These are phyloP conservation scores for Morella rubra DNA, from an alignment of 306 rosid genomes.

Conservation along the genomic window DNA sequence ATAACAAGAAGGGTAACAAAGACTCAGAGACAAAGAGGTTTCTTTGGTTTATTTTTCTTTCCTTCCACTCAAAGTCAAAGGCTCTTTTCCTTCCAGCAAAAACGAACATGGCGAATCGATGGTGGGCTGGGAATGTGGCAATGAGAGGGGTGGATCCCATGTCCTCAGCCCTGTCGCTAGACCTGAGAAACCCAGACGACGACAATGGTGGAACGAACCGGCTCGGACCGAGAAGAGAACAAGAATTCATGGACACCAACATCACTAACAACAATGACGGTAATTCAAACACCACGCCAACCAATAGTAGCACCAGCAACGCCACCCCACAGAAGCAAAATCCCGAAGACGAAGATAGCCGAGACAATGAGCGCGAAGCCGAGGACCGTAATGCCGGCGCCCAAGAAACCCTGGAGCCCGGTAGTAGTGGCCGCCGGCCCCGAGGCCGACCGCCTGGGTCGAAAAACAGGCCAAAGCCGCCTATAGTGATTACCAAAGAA, in stretches of 20 bases:
- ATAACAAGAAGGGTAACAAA: neutral
- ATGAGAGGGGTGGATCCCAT: conserved; percentile 51
- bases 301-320: conserved; percentile 41
- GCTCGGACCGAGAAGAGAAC: conserved; percentile 35
- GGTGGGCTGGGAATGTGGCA: conserved; percentile 81
- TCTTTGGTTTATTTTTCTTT: neutral
- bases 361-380: conserved; percentile 23
- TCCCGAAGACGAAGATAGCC: conserved; percentile 45
- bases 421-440: conserved; percentile 53
- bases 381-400: conserved; percentile 37
- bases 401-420: conserved; percentile 47
- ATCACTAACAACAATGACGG: conserved; percentile 16
- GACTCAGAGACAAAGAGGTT: too few species aligned
- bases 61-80: too few species aligned
- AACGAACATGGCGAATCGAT: conserved; percentile 61
- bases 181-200: conserved; percentile 46
- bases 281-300: conserved; percentile 28
- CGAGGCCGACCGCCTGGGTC: conserved; percentile 91
- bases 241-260: conserved; percentile 40
- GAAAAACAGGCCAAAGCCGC: conserved; percentile 74
- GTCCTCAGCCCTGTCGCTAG: conserved; percentile 55
- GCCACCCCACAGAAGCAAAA: conserved; percentile 34
- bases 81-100: neutral
- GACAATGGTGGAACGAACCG: conserved; percentile 23
- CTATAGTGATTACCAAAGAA: conserved; percentile 62